Percentiles rank a stretch among this genome's conserved stretches.
phyloP scores from a whole-genome alignment of 1,284 basidiomycete species.

The Apiotrichum sp. region DNA sequence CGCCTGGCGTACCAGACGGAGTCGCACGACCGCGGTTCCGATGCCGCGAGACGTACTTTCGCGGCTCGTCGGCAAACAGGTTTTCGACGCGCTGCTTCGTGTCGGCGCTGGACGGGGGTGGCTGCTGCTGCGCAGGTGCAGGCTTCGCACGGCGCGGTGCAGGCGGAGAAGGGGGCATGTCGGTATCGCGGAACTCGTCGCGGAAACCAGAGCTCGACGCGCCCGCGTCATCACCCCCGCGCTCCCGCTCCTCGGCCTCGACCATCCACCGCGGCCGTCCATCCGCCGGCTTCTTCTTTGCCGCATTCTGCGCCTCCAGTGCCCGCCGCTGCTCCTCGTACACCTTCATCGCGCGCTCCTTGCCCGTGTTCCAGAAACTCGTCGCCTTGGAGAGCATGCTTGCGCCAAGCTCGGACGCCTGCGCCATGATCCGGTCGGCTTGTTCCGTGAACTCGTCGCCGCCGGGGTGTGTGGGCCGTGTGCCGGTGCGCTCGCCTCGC shows the following conservation, averaged over 20 bases:
- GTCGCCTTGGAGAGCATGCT: constrained; percentile 78
- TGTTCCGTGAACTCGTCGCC: constrained; percentile 50
- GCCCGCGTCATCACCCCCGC: neutral
- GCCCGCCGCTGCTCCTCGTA: constrained; percentile 62
- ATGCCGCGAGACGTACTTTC: constrained; percentile 36
- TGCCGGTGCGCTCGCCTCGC: too few relatives aligned
- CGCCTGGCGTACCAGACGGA: constrained; percentile 20
- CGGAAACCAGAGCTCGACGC: neutral
- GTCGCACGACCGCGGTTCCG: constrained; percentile 42
- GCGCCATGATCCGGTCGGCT: constrained; percentile 73
- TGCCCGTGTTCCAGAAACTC: constrained; percentile 78
- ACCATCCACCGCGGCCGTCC: constrained; percentile 82
- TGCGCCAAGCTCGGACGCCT: constrained; percentile 79
- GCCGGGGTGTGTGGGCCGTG: neutral
- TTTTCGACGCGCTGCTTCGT: constrained; percentile 31
- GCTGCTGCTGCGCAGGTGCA: neutral
- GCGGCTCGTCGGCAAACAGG: constrained; percentile 34
- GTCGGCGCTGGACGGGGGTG: constrained; percentile 12
- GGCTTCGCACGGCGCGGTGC: neutral
- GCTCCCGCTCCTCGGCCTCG: constrained; percentile 47
- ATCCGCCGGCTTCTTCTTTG: constrained; percentile 25
- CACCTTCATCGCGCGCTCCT: constrained; percentile 70
- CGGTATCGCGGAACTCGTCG: neutral
- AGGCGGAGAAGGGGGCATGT: neutral
- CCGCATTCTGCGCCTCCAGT: constrained; percentile 39